These are phyloP conservation scores for Hanseniaspora meyeri DNA, from an alignment of 805 yeast species.

Conservation along the genomic window DNA sequence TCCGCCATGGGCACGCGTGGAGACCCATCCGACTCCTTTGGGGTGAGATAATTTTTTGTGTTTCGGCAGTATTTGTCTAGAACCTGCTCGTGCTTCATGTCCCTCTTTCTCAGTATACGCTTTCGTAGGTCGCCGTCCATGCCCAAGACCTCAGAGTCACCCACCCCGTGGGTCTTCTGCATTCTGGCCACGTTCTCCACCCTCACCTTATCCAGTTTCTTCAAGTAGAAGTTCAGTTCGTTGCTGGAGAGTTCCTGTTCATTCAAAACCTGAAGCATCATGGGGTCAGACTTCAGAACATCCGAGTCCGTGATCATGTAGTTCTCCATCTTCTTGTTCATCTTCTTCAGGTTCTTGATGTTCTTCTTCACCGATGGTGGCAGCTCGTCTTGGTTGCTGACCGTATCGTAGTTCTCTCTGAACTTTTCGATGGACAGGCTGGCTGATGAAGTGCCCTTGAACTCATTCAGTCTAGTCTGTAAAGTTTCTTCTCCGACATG, in stretches of 20 bases:
- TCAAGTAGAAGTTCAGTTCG: slow-evolving; percentile 31
- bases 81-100: slow-evolving; percentile 16
- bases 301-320: slow-evolving; percentile 29
- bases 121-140: slow-evolving; percentile 19
- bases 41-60: not conserved
- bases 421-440: slow-evolving; percentile 60
- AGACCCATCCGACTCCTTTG: not conserved
- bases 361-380: slow-evolving; percentile 78
- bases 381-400: slow-evolving; percentile 34
- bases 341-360: slow-evolving; percentile 37
- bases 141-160: slow-evolving; percentile 19
- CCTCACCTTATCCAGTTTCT: slow-evolving; percentile 25
- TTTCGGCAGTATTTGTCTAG: slow-evolving; percentile 14
- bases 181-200: slow-evolving; percentile 21
- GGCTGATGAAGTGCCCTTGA: slow-evolving; percentile 65
- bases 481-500: slow-evolving; percentile 91
- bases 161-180: slow-evolving; percentile 26
- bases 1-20: not conserved
- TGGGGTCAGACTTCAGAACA: slow-evolving; percentile 32
- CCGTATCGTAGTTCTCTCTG: slow-evolving; percentile 32
- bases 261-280: slow-evolving; percentile 33
- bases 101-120: slow-evolving; percentile 2
- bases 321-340: slow-evolving; percentile 28
- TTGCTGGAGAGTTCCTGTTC: slow-evolving; percentile 36
- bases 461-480: slow-evolving; percentile 81